Base-by-base conservation (phyloP, 2,329 filamentous ascomycete species). In the Aspergillus ibericus region DNA sequence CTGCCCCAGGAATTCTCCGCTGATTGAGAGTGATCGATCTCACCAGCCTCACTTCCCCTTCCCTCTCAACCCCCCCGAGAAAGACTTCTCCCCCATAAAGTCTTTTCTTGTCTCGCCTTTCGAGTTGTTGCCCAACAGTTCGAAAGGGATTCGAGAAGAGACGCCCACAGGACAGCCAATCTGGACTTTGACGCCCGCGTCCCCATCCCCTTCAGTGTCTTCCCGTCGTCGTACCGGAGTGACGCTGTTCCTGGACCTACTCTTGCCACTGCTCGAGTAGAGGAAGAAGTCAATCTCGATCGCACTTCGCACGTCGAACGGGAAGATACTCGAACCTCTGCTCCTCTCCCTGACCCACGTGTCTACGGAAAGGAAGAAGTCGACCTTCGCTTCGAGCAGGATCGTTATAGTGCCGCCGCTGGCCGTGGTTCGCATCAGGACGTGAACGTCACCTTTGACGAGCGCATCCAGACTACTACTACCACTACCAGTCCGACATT, bases 141-240 rank as follows among this genome's bases (percentile, higher is more conserved):
- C 76, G 76, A 75, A 77, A 78, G 76, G 72, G 72, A 76, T 86
- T 86, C 85, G 86, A 91, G 88, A 88, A 87, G 83, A 84, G 86
- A 82, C 87, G 82, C 81, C 80, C 79, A 78, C 82, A 87, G 90
- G 88, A 88, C 89, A 89, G 91, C 83, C 91, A 97, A 92, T 85
- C 93, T 97, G 93, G 93, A 97, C 91, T 97, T 96, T 95, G 93
- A 96, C 90, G 92, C 93, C 83, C 91, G 92, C 82, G 91, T 97
- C 82, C 92, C 93, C 85, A 95, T 98, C 83, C 93, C 93, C 83
- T 96, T 97, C 88, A 97, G 92, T 91, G 90, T 97, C 90, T 97
- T 98, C 88, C 93, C 93, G 85, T 96, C 92, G 81, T 91, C 92
- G 82, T 98, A 97, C 87, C 87, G 90, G 82, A 88, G 84, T 85